Percentiles rank a stretch among this genome's conserved stretches.
Evolutionary conservation across 768 basidiomycete species (phyloP).

Genomic region (Naganishia friedmannii): DNA sequence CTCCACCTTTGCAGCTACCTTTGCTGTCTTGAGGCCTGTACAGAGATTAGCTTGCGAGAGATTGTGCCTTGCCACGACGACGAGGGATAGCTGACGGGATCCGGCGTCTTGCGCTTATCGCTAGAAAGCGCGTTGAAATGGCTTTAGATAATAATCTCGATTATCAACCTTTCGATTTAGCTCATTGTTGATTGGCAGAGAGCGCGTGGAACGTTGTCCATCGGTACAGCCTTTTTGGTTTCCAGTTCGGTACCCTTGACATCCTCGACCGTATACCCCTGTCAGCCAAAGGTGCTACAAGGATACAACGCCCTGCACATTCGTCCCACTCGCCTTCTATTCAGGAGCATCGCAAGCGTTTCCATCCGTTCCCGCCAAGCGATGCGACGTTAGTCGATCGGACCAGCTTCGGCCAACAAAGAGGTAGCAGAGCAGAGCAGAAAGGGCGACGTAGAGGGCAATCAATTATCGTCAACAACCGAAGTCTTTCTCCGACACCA

Average conservation of each 20-base stretch:
- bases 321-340: too few species aligned
- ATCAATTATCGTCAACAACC: neutral
- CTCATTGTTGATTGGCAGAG: conserved; percentile 2
- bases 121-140: neutral
- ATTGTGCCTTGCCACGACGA: neutral
- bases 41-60: neutral
- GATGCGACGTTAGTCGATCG: neutral
- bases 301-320: too few species aligned
- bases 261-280: neutral
- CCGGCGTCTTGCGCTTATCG: neutral
- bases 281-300: neutral
- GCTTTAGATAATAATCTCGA: neutral
- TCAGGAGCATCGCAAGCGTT: neutral
- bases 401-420: neutral
- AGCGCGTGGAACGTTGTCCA: neutral
- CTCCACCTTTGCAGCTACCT: too few species aligned
- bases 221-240: neutral
- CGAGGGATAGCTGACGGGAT: too few species aligned
- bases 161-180: conserved; percentile 2
- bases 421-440: neutral
- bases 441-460: neutral
- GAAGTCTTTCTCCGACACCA: neutral
- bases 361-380: neutral
- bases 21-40: too few species aligned
- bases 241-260: neutral